Evolutionary conservation across 2,329 filamentous ascomycete species (phyloP).

Genomic region (Macrophomina pseudophaseolina): DNA sequence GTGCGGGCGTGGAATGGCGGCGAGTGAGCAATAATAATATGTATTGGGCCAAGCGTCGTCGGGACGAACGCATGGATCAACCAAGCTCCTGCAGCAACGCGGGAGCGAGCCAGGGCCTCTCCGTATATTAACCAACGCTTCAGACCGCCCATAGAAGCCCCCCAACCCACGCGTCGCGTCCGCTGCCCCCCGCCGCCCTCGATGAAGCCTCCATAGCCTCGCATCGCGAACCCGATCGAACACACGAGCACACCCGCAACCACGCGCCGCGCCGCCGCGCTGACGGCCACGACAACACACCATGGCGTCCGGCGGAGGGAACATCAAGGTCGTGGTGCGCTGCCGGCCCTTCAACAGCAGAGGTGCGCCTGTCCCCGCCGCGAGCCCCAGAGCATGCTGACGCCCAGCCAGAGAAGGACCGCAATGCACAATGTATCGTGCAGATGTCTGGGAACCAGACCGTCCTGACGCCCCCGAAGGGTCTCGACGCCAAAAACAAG

Average conservation of each 20-base stretch:
- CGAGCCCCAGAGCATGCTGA: slow-evolving; percentile 13
- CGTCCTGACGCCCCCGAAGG: slow-evolving; percentile 74
- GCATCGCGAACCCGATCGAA: slow-evolving; percentile 1
- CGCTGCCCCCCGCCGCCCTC: slow-evolving; percentile 9
- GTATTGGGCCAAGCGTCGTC: slow-evolving; percentile 21
- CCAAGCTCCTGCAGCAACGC: slow-evolving; percentile 12
- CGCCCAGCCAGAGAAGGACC: slow-evolving; percentile 75
- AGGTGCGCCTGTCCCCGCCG: slow-evolving; percentile 62
- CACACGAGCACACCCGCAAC: background rate
- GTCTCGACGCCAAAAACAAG: slow-evolving; percentile 63
- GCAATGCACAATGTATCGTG: slow-evolving; percentile 94
- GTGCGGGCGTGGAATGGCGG: slow-evolving; percentile 7
- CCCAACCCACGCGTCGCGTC: slow-evolving; percentile 20
- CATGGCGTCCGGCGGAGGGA: slow-evolving; percentile 82
- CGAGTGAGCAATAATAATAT: slow-evolving; percentile 17
- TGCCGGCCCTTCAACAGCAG: slow-evolving; percentile 92
- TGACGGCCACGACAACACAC: slow-evolving; percentile 19
- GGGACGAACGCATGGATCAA: slow-evolving; percentile 5
- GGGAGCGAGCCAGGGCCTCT: slow-evolving; percentile 11
- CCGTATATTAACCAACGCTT: slow-evolving; percentile 6
- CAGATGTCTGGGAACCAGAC: slow-evolving; percentile 96
- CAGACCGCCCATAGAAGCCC: slow-evolving; percentile 4
- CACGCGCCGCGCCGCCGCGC: slow-evolving; percentile 23
- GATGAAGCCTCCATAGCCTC: slow-evolving; percentile 26
- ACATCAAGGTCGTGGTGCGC: slow-evolving; percentile 99